These are phyloP conservation scores for Talaromyces atroroseus DNA, from an alignment of 2,329 filamentous ascomycete genomes.

Conservation along the genomic window DNA sequence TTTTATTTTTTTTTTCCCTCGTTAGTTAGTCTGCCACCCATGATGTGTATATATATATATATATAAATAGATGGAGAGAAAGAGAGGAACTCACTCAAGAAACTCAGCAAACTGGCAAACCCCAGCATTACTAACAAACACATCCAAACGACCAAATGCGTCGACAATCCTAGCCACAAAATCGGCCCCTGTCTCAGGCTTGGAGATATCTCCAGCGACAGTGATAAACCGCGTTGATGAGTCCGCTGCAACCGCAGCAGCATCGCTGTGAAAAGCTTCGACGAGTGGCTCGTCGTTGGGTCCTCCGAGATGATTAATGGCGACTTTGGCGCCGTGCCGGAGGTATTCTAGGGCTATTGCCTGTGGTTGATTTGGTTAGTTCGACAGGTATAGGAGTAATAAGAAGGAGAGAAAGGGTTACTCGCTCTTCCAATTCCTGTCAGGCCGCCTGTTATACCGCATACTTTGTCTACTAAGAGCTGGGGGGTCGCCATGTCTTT, in stretches of 20 bases:
- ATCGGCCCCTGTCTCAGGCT: conserved; percentile 63
- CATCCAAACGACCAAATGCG: conserved; percentile 53
- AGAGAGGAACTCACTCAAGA: conserved; percentile 52
- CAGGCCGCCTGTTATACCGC: conserved; percentile 79
- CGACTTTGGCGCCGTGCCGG: conserved; percentile 69
- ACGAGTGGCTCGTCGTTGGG: conserved; percentile 27
- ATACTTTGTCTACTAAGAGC: conserved; percentile 68
- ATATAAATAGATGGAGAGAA: too few relatives aligned
- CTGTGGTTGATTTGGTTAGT: conserved; percentile 14
- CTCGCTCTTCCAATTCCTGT: conserved; percentile 71
- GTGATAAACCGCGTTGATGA: conserved; percentile 4
- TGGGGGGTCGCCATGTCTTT: conserved; percentile 28
- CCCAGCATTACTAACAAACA: conserved; percentile 85
- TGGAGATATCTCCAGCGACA: conserved; percentile 70
- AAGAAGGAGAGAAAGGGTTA: not conserved
- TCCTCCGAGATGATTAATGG: conserved; percentile 69
- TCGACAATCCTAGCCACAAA: conserved; percentile 64
- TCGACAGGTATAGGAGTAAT: not conserved
- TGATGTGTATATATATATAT: too few relatives aligned
- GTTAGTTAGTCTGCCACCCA: too few relatives aligned
- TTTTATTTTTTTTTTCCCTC: not conserved
- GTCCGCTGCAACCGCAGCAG: conserved; percentile 13
- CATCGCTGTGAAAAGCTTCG: conserved; percentile 26
- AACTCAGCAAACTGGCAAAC: conserved; percentile 87
- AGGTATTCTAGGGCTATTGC: conserved; percentile 78